Conservation (phyloP, 495 filamentous ascomycete genomes). For the Apiosordaria backusii region DNA sequence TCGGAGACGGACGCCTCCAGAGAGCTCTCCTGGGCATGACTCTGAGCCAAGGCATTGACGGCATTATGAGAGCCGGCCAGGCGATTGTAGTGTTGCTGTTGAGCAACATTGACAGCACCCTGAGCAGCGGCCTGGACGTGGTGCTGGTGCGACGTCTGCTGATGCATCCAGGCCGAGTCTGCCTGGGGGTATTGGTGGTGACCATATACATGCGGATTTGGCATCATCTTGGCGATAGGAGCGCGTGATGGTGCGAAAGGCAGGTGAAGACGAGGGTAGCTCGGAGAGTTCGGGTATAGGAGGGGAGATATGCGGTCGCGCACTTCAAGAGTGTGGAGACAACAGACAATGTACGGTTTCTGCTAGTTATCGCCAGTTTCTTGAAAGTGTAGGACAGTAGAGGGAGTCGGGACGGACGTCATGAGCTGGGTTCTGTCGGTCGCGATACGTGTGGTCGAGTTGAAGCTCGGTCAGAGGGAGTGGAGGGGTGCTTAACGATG, state of each 20-base stretch:
- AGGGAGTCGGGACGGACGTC: slow-evolving; percentile 11
- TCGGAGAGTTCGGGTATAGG: too few species aligned
- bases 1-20: slow-evolving; percentile 61
- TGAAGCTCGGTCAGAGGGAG: neutral
- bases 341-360: neutral
- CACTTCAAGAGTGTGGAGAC: neutral
- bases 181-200: slow-evolving; percentile 77
- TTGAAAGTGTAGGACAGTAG: slow-evolving; percentile 16
- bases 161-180: slow-evolving; percentile 76
- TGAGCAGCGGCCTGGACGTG: slow-evolving; percentile 60
- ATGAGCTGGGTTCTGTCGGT: slow-evolving; percentile 19
- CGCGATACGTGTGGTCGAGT: neutral
- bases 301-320: neutral
- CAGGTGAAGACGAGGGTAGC: neutral
- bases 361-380: slow-evolving; percentile 17
- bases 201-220: slow-evolving; percentile 43
- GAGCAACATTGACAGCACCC: slow-evolving; percentile 63
- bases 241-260: neutral
- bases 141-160: slow-evolving; percentile 62
- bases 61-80: slow-evolving; percentile 62
- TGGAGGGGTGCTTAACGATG: neutral
- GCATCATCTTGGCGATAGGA: slow-evolving; percentile 35
- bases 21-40: slow-evolving; percentile 58
- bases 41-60: slow-evolving; percentile 44
- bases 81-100: slow-evolving; percentile 69